Conservation (phyloP, 2,329 filamentous ascomycete genomes). For the Orbilia blumenaviensis region DNA sequence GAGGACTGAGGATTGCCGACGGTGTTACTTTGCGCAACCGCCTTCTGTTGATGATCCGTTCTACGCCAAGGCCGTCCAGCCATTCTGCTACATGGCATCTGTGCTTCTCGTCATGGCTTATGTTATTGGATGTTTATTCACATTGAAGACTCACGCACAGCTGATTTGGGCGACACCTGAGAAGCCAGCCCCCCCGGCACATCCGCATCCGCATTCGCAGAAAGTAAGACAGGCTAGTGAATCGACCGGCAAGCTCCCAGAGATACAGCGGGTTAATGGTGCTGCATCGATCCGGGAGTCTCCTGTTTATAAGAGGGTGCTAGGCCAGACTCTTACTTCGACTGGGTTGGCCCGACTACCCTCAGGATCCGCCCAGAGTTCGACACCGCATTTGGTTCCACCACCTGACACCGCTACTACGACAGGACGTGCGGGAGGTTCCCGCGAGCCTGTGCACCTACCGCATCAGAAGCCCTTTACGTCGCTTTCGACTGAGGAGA, state of each 20-base stretch:
- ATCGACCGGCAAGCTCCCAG: conserved; percentile 38
- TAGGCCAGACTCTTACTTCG: conserved; percentile 88
- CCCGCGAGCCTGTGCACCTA: conserved; percentile 72
- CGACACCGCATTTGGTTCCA: conserved; percentile 19
- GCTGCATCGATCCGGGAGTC: conserved; percentile 75
- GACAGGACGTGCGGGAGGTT: conserved; percentile 73
- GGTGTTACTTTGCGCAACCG: conserved; percentile 91
- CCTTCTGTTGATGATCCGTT: conserved; percentile 87
- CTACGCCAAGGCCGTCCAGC: conserved; percentile 87
- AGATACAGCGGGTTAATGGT: conserved; percentile 55
- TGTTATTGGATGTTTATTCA: conserved; percentile 93
- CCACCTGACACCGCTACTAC: conserved; percentile 28
- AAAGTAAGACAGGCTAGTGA: conserved; percentile 52
- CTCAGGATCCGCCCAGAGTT: conserved; percentile 35
- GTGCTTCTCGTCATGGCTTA: conserved; percentile 89
- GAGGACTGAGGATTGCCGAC: conserved; percentile 74
- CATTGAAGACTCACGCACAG: conserved; percentile 90
- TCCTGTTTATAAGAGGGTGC: conserved; percentile 88
- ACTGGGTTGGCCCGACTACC: conserved; percentile 67
- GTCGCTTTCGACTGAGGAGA: conserved; percentile 82
- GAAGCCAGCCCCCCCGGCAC: conserved; percentile 56
- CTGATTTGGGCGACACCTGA: conserved; percentile 80
- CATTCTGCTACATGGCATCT: conserved; percentile 91
- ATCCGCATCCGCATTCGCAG: conserved; percentile 33
- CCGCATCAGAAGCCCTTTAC: conserved; percentile 64